phyloP scores from a whole-genome alignment of 306 rosid species.

The Hippophae rhamnoides region DNA sequence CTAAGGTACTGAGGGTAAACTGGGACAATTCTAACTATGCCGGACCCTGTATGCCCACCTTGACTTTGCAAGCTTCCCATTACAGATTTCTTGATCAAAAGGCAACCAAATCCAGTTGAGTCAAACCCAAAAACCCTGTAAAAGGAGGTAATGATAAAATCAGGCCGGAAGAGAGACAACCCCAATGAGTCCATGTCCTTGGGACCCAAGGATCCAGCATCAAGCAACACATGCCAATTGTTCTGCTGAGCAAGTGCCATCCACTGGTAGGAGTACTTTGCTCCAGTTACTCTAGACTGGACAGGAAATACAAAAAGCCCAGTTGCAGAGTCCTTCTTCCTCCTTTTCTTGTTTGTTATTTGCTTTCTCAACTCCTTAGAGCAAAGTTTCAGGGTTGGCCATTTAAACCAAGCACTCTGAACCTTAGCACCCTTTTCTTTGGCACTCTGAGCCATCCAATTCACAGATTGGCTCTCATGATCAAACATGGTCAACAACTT shows the following conservation, averaged over 20 bases:
- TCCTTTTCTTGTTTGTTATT: constrained; percentile 63
- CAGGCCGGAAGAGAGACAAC: constrained; percentile 87
- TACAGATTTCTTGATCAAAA: constrained; percentile 85
- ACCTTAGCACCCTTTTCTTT: constrained; percentile 85
- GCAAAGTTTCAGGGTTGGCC: constrained; percentile 97
- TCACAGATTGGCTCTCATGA: constrained; percentile 94
- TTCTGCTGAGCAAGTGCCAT: constrained; percentile 99
- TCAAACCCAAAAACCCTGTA: constrained; percentile 89
- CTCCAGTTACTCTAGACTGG: constrained; percentile 95
- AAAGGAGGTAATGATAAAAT: constrained; percentile 83
- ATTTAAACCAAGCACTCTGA: constrained; percentile 83
- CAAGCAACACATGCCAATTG: constrained; percentile 95
- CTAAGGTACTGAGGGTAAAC: constrained; percentile 75
- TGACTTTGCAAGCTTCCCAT: constrained; percentile 81
- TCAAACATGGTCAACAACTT: constrained; percentile 96
- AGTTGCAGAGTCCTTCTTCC: constrained; percentile 86
- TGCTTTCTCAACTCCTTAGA: constrained; percentile 89
- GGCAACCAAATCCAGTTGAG: constrained; percentile 95
- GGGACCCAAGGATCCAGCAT: constrained; percentile 98
- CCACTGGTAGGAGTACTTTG: constrained; percentile 98
- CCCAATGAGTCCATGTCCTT: constrained; percentile 99
- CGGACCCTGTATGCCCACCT: constrained; percentile 82
- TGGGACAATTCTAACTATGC: constrained; percentile 90
- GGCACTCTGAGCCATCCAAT: constrained; percentile 99
- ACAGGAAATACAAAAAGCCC: constrained; percentile 98